These are phyloP conservation scores for Sclerotinia glacialis DNA, from an alignment of 2,329 filamentous ascomycete genomes.

Conservation along the genomic window DNA sequence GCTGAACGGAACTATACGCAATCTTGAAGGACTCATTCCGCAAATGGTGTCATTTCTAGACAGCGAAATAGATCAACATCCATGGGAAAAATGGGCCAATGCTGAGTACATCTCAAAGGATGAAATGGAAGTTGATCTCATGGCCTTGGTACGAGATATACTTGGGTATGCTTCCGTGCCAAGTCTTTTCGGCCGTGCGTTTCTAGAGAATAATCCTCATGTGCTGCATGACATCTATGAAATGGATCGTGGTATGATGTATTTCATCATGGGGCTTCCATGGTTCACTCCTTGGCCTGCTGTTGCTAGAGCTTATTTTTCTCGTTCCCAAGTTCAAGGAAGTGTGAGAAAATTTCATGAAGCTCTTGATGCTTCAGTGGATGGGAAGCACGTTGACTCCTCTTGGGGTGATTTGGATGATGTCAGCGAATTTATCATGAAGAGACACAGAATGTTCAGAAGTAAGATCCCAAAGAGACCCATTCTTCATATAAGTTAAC, in stretches of 20 bases:
- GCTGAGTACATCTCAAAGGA: constrained; percentile 44
- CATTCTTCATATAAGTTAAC: constrained; percentile 22
- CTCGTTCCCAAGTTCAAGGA: constrained; percentile 44
- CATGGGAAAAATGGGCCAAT: constrained; percentile 57
- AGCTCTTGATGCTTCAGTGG: constrained; percentile 44
- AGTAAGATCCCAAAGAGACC: constrained; percentile 35
- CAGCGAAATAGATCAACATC: constrained; percentile 58
- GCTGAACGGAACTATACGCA: constrained; percentile 41
- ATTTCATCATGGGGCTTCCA: constrained; percentile 54
- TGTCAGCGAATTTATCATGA: constrained; percentile 46
- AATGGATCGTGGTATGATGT: constrained; percentile 53
- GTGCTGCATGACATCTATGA: constrained; percentile 54
- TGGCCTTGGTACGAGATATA: constrained; percentile 55
- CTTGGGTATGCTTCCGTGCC: constrained; percentile 51
- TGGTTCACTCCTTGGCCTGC: constrained; percentile 53
- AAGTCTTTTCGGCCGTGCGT: constrained; percentile 51
- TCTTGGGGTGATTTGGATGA: constrained; percentile 49
- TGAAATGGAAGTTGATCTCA: constrained; percentile 52
- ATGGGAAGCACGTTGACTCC: constrained; percentile 43
- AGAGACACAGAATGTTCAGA: constrained; percentile 44
- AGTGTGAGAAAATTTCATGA: constrained; percentile 44
- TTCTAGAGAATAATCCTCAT: constrained; percentile 50
- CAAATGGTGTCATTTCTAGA: constrained; percentile 58
- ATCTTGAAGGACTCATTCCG: constrained; percentile 47
- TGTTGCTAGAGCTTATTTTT: constrained; percentile 48